A percentile compares a stretch with the other conserved stretches of the same genome.
Conservation (phyloP, 192 early-diverging fungal species). For the Funneliformis geosporum region DNA sequence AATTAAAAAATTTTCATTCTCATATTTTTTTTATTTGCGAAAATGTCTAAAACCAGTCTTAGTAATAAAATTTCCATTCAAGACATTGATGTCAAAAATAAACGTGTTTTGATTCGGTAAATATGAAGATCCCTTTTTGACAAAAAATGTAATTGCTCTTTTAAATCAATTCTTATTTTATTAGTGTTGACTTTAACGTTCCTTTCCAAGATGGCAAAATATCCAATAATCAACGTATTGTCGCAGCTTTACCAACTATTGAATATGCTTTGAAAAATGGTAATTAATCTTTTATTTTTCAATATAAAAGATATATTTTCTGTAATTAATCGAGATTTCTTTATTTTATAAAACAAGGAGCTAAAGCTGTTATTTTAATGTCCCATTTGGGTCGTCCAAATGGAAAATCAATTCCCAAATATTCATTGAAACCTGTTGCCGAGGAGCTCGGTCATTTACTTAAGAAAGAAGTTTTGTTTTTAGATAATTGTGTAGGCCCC, state of each 20-base stretch:
- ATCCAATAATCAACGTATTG: conserved; percentile 96
- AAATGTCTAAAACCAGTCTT: conserved; percentile 57
- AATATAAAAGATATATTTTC: not conserved
- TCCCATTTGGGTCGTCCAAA: conserved; percentile 97
- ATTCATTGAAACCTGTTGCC: conserved; percentile 90
- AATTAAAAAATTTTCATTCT: too few species aligned
- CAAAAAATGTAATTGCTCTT: not conserved
- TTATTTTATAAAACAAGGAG: conserved; percentile 51
- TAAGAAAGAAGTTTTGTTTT: conserved; percentile 82
- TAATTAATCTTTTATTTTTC: conserved; percentile 34
- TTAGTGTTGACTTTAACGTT: conserved; percentile 99
- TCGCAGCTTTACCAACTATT: conserved; percentile 92
- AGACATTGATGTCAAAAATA: conserved; percentile 80
- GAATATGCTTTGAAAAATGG: conserved; percentile 85
- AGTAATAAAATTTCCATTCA: conserved; percentile 85
- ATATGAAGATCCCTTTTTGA: not conserved
- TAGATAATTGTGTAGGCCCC: conserved; percentile 90
- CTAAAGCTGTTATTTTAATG: conserved; percentile 91
- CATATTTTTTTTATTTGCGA: not conserved
- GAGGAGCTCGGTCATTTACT: conserved; percentile 80
- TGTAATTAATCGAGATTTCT: not conserved
- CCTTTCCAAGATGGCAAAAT: conserved; percentile 90
- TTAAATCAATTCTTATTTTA: conserved; percentile 5
- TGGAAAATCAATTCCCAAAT: conserved; percentile 84
- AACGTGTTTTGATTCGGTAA: conserved; percentile 91